A percentile compares a stretch with the other conserved stretches of the same genome.
phyloP scores from a whole-genome alignment of 208 protist species.

The Leishmania lainsoni region DNA sequence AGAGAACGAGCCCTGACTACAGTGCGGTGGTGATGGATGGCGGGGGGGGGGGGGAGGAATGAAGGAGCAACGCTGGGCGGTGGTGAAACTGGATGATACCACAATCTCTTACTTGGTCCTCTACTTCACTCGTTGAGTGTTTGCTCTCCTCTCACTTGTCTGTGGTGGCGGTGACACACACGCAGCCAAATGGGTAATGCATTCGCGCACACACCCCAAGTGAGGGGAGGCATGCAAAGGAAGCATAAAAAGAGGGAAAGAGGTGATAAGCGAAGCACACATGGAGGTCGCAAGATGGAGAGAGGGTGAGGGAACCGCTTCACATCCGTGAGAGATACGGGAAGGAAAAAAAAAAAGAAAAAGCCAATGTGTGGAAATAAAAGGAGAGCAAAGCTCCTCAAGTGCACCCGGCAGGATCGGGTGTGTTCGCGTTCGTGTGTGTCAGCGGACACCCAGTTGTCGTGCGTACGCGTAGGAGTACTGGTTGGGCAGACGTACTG shows the following conservation, averaged over 20 bases:
- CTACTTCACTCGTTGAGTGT: neutral
- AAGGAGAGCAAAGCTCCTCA: neutral
- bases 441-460: neutral
- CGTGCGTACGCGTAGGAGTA: neutral
- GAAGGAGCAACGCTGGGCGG: neutral
- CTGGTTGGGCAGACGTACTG: neutral
- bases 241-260: neutral
- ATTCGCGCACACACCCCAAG: neutral
- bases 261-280: neutral
- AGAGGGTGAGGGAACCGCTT: constrained; percentile 22
- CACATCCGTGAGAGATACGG: constrained; percentile 30
- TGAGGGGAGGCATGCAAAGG: neutral
- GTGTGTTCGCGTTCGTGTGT: constrained; percentile 6
- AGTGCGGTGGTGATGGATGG: neutral
- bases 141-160: neutral
- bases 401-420: neutral
- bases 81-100: neutral
- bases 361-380: neutral
- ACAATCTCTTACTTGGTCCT: neutral
- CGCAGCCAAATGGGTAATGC: neutral
- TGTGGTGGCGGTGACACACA: neutral
- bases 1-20: neutral
- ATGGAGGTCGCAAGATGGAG: neutral
- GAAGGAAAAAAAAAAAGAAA: neutral
- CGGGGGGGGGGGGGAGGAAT: neutral